These are phyloP conservation scores for Coriolopsis trogii DNA, from an alignment of 1,284 basidiomycete species.

Conservation along the genomic window DNA sequence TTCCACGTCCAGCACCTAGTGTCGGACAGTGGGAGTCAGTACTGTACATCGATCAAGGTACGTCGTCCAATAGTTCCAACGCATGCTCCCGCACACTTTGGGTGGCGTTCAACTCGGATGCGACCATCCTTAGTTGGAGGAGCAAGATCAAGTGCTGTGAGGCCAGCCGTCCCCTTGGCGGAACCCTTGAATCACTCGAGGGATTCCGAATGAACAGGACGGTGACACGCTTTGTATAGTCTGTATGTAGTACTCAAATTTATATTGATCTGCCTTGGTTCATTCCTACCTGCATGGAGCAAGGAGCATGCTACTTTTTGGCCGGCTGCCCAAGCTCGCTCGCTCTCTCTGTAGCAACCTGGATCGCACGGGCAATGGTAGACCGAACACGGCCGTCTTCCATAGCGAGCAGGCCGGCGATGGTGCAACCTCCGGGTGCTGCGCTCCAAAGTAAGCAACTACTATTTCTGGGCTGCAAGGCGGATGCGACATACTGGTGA, in stretches of 20 bases:
- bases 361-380: constrained; percentile 95
- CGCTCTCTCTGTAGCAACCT: constrained; percentile 89
- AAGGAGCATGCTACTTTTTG: constrained; percentile 30
- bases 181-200: constrained; percentile 10
- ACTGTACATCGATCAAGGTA: background rate
- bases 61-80: background rate
- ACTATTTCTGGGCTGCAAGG: too few relatives aligned
- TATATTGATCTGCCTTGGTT: background rate
- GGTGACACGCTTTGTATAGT: constrained; percentile 17
- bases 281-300: too few relatives aligned
- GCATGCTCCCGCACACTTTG: constrained; percentile 85
- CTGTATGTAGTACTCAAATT: background rate
- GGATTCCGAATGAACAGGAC: constrained; percentile 21
- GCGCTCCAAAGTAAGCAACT: too few relatives aligned
- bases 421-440: constrained; percentile 99
- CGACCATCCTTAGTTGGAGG: constrained; percentile 67
- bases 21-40: too few relatives aligned
- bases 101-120: constrained; percentile 65
- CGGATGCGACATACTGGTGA: constrained; percentile 95
- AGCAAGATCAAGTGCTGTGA: constrained; percentile 20
- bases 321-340: constrained; percentile 66
- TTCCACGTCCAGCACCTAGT: too few relatives aligned
- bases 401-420: constrained; percentile 92
- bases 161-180: constrained; percentile 24
- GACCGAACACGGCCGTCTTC: constrained; percentile 95